A percentile compares a stretch with the other conserved stretches of the same genome.
These are phyloP conservation scores for Microsporum canis DNA, from an alignment of 2,329 filamentous ascomycete species.

Conservation along the genomic window DNA sequence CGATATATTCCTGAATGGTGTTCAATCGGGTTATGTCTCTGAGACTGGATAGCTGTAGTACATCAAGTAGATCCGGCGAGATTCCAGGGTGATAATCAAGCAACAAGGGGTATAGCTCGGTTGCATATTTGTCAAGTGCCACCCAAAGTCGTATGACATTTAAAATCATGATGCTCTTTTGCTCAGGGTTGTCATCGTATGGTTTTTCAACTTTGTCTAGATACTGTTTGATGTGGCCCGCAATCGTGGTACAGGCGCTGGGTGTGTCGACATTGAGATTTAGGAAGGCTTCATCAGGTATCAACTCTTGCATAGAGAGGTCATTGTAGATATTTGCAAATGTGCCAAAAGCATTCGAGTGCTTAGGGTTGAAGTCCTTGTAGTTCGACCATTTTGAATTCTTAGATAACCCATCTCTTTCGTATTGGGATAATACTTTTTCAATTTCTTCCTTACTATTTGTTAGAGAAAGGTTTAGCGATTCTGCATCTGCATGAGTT, in stretches of 20 bases:
- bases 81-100: slow-evolving; percentile 44
- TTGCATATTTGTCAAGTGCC: slow-evolving; percentile 42
- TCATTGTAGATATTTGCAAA: slow-evolving; percentile 20
- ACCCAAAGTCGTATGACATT: slow-evolving; percentile 49
- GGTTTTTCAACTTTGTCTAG: slow-evolving; percentile 23
- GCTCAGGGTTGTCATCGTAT: slow-evolving; percentile 38
- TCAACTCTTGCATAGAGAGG: slow-evolving; percentile 16
- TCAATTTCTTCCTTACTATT: slow-evolving; percentile 27
- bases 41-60: slow-evolving; percentile 40
- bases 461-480: slow-evolving; percentile 29
- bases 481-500: slow-evolving; percentile 21
- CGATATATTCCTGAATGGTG: slow-evolving; percentile 41
- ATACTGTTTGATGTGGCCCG: slow-evolving; percentile 28
- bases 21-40: slow-evolving; percentile 43
- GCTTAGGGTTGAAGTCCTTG: background rate
- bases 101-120: slow-evolving; percentile 37
- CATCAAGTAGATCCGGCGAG: slow-evolving; percentile 40
- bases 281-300: slow-evolving; percentile 11
- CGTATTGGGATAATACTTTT: slow-evolving; percentile 1
- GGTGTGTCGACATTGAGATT: background rate
- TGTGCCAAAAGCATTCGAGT: background rate
- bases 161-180: slow-evolving; percentile 44
- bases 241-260: slow-evolving; percentile 23
- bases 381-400: background rate
- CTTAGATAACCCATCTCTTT: background rate